These are phyloP conservation scores for Triticum timopheevii DNA, from an alignment of 176 grass and related monocot genomes.

Conservation along the genomic window DNA sequence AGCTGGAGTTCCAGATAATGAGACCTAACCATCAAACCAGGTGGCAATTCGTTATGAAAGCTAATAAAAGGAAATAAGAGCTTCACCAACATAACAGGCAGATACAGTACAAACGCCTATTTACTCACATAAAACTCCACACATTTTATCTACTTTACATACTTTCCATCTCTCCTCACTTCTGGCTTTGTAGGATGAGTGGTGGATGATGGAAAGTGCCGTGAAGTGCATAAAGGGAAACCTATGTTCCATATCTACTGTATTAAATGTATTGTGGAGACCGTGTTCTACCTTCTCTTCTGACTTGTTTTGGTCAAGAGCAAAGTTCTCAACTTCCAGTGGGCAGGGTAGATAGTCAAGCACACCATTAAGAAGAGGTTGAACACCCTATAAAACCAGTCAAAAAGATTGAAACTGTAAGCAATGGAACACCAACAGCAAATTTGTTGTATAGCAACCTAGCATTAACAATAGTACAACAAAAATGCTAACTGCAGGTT, in stretches of 20 bases:
- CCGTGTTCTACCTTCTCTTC: constrained; percentile 80
- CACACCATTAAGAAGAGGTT: constrained; percentile 92
- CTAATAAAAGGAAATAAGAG: constrained; percentile 6
- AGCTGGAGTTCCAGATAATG: constrained; percentile 69
- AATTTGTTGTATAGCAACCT: constrained; percentile 29
- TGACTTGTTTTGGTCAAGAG: constrained; percentile 92
- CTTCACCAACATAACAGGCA: background rate
- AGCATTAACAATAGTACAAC: constrained; percentile 6
- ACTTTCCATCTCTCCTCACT: background rate
- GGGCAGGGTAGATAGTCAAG: constrained; percentile 90
- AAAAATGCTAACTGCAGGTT: constrained; percentile 10
- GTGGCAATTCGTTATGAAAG: constrained; percentile 14
- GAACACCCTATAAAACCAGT: constrained; percentile 73
- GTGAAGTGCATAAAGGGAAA: constrained; percentile 22
- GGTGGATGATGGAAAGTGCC: background rate
- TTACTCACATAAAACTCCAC: background rate
- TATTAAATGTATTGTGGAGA: constrained; percentile 9
- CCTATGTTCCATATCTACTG: background rate
- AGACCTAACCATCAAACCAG: constrained; percentile 50
- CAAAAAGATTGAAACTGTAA: constrained; percentile 27
- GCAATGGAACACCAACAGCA: background rate
- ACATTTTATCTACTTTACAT: background rate
- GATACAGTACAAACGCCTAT: background rate
- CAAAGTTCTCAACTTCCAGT: constrained; percentile 80
- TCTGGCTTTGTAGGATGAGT: constrained; percentile 10